phyloP scores from a whole-genome alignment of 192 early-diverging fungal species.

The Coemansia sp. region DNA sequence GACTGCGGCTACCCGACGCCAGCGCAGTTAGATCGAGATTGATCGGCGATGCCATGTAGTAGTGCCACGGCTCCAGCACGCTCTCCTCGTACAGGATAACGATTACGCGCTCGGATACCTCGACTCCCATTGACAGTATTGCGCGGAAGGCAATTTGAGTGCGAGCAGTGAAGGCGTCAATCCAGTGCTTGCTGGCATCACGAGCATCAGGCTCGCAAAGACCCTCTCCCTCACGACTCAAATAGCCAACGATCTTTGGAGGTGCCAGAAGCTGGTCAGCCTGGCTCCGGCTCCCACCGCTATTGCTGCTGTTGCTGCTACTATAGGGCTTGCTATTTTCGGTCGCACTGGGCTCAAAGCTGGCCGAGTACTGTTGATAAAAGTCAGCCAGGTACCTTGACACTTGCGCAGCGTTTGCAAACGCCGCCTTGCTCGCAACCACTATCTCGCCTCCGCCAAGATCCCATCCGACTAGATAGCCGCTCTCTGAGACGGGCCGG shows the following conservation, averaged over 20 bases:
- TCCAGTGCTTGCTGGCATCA: slow-evolving; percentile 45
- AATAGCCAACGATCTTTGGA: slow-evolving; percentile 42
- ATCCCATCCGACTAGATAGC: slow-evolving; percentile 51
- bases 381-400: slow-evolving; percentile 26
- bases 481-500: slow-evolving; percentile 30
- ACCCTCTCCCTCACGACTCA: slow-evolving; percentile 55
- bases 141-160: slow-evolving; percentile 48
- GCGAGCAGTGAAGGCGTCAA: slow-evolving; percentile 51
- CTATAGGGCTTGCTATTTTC: background rate
- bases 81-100: slow-evolving; percentile 47
- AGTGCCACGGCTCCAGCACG: slow-evolving; percentile 39
- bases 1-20: background rate
- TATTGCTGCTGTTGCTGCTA: background rate
- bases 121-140: slow-evolving; percentile 17
- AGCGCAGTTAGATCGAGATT: slow-evolving; percentile 40
- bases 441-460: slow-evolving; percentile 37
- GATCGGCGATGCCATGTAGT: slow-evolving; percentile 45
- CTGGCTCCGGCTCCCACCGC: background rate
- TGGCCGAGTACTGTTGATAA: slow-evolving; percentile 1
- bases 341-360: background rate
- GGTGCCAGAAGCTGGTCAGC: background rate
- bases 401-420: slow-evolving; percentile 42
- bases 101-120: slow-evolving; percentile 23
- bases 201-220: slow-evolving; percentile 50
- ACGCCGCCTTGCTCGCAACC: slow-evolving; percentile 38